A percentile compares a stretch with the other conserved stretches of the same genome.
phyloP scores from a whole-genome alignment of 169 alveolate species.

The Plasmodium berghei region DNA sequence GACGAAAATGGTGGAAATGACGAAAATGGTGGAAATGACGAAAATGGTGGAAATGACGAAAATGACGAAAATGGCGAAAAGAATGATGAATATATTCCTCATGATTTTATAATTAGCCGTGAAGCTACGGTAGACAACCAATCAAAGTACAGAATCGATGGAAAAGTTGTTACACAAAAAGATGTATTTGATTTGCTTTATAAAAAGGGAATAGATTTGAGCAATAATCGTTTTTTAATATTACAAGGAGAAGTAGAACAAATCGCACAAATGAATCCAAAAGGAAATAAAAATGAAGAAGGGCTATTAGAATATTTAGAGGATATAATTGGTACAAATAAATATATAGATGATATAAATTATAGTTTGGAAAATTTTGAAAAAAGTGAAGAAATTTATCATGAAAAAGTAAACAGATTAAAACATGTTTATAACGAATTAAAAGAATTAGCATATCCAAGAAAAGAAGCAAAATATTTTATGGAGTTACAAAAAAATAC shows the following conservation, averaged over 20 bases:
- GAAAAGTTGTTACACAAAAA: slow-evolving; percentile 89
- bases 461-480: slow-evolving; percentile 85
- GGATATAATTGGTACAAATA: slow-evolving; percentile 96
- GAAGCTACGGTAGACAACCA: slow-evolving; percentile 85
- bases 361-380: slow-evolving; percentile 84
- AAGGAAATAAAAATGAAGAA: slow-evolving; percentile 93
- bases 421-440: slow-evolving; percentile 89
- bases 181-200: slow-evolving; percentile 92
- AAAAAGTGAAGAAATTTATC: slow-evolving; percentile 85
- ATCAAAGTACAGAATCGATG: slow-evolving; percentile 89
- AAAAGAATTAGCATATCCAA: slow-evolving; percentile 86
- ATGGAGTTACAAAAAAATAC: slow-evolving; percentile 82
- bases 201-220: slow-evolving; percentile 95
- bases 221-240: slow-evolving; percentile 94
- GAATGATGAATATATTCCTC: background rate
- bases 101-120: slow-evolving; percentile 79
- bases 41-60: background rate
- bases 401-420: slow-evolving; percentile 85
- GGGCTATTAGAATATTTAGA: slow-evolving; percentile 98
- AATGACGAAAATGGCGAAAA: slow-evolving; percentile 54
- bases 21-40: background rate
- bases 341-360: slow-evolving; percentile 84
- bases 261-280: slow-evolving; percentile 97
- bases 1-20: background rate
- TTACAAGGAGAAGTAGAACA: slow-evolving; percentile 99